A percentile compares a stretch with the other conserved stretches of the same genome.
These are phyloP conservation scores for Gyrodon lividus DNA, from an alignment of 768 basidiomycete species.

Conservation along the genomic window DNA sequence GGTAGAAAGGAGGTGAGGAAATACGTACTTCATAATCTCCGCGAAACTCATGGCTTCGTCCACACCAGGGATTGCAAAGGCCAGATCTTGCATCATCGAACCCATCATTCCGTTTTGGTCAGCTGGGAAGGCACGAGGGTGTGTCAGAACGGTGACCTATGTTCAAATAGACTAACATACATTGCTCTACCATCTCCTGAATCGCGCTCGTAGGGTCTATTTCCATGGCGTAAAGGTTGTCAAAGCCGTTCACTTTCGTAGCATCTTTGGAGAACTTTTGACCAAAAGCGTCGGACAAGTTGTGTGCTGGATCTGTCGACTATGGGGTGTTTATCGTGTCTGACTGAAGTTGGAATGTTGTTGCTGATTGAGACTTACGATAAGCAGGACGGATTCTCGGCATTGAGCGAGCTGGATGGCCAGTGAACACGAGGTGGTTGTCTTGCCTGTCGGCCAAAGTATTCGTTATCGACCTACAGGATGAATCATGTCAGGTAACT, in stretches of 20 bases:
- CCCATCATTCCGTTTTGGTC: constrained; percentile 95
- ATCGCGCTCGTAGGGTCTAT: constrained; percentile 98
- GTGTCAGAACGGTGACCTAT: background rate
- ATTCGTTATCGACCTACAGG: background rate
- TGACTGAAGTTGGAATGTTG: background rate
- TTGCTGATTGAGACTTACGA: constrained; percentile 52
- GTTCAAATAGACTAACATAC: constrained; percentile 42
- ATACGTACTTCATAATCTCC: constrained; percentile 96
- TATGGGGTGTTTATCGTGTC: constrained; percentile 28
- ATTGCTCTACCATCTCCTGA: constrained; percentile 98
- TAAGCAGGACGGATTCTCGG: constrained; percentile 94
- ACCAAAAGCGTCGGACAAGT: constrained; percentile 96
- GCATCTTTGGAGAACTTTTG: constrained; percentile 99
- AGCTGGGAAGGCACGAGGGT: constrained; percentile 42
- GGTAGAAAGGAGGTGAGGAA: background rate
- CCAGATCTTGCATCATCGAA: constrained; percentile 99
- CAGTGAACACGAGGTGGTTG: constrained; percentile 94
- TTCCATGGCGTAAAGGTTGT: constrained; percentile 98
- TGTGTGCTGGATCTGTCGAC: constrained; percentile 99
- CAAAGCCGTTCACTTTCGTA: constrained; percentile 95
- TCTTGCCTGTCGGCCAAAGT: constrained; percentile 69
- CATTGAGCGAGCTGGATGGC: constrained; percentile 92
- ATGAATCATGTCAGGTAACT: constrained; percentile 32
- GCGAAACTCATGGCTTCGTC: constrained; percentile 99
- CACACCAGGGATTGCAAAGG: constrained; percentile 98